Conservation (phyloP, 2,329 filamentous ascomycete genomes). For the Tolypocladium paradoxum region DNA sequence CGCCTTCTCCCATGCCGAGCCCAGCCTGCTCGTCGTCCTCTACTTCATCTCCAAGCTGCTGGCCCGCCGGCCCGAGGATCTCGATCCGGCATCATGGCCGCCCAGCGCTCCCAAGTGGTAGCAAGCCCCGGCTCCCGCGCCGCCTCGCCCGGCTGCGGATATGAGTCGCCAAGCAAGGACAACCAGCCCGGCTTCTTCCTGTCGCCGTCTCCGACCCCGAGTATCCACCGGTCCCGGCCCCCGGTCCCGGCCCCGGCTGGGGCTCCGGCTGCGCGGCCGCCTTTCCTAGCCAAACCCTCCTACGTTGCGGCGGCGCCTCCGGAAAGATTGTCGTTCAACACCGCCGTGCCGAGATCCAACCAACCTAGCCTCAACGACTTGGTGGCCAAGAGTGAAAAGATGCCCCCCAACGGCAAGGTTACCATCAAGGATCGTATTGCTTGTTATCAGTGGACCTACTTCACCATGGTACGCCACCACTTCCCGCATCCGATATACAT, state of each 20-base stretch:
- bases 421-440: slow-evolving; percentile 39
- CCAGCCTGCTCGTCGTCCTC: slow-evolving; percentile 32
- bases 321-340: background rate
- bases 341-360: background rate
- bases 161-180: slow-evolving; percentile 27
- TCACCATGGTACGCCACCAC: slow-evolving; percentile 39
- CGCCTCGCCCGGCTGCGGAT: slow-evolving; percentile 12
- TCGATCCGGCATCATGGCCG: slow-evolving; percentile 28
- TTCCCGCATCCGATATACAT: background rate
- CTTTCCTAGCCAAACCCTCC: background rate
- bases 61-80: slow-evolving; percentile 34
- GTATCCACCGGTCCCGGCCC: background rate
- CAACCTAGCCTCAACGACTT: slow-evolving; percentile 20
- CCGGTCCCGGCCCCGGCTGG: background rate
- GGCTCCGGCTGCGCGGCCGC: background rate
- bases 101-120: slow-evolving; percentile 19
- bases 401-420: slow-evolving; percentile 18
- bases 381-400: slow-evolving; percentile 19
- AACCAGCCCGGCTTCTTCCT: slow-evolving; percentile 17
- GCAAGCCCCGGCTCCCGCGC: slow-evolving; percentile 4
- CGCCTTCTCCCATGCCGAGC: slow-evolving; percentile 37
- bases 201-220: slow-evolving; percentile 5
- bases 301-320: background rate
- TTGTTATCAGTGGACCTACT: slow-evolving; percentile 63
- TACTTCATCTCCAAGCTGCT: slow-evolving; percentile 39